Evolutionary conservation across 2,329 filamentous ascomycete genomes (phyloP).

Genomic region (Helotiales sp.): DNA sequence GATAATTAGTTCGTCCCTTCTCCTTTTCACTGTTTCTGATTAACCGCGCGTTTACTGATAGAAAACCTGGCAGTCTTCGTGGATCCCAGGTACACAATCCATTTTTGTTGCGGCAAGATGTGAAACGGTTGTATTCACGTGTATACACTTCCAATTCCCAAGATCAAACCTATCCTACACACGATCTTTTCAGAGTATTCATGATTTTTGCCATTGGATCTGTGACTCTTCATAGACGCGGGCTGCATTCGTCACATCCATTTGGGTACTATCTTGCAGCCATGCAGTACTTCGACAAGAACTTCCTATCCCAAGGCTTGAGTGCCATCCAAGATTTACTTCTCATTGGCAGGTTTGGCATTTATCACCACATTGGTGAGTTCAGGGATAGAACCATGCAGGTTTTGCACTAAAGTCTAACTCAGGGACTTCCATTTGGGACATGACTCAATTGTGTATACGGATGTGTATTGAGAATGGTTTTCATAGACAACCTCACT

Average conservation of each 20-base stretch:
- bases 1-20: not conserved
- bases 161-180: not conserved
- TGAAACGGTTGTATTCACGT: not conserved
- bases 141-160: not conserved
- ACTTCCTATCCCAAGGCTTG: not conserved
- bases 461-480: not conserved
- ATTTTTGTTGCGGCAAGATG: not conserved
- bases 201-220: not conserved
- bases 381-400: not conserved
- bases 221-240: not conserved
- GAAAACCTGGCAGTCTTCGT: not conserved
- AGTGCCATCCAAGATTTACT: not conserved
- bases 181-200: not conserved
- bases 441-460: not conserved
- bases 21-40: not conserved
- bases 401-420: not conserved
- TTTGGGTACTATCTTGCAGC: not conserved
- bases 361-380: not conserved
- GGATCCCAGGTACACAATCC: not conserved
- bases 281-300: not conserved
- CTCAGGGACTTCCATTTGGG: not conserved
- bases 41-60: not conserved
- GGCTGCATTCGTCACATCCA: not conserved
- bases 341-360: not conserved
- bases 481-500: not conserved